phyloP scores from a whole-genome alignment of 805 yeast species.

The Kuraishia hungarica region DNA sequence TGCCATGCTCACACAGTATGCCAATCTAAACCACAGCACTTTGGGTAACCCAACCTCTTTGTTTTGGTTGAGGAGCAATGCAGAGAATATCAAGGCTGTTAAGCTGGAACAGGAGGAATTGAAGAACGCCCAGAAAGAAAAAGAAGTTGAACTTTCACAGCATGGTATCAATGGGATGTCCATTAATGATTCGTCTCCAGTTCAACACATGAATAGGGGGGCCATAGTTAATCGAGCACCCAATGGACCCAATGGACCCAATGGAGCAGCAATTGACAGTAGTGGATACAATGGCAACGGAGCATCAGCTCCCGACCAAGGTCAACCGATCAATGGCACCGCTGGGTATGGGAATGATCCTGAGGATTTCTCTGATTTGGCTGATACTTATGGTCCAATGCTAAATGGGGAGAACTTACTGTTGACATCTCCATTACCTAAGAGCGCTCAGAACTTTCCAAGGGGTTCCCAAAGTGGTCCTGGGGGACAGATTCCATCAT shows the following conservation, averaged over 20 bases:
- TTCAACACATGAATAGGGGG: not conserved
- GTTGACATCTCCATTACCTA: conserved; percentile 7
- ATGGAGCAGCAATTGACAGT: not conserved
- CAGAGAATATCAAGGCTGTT: conserved; percentile 18
- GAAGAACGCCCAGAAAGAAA: conserved; percentile 18
- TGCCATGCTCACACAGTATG: conserved; percentile 63
- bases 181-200: conserved; percentile 6
- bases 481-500: not conserved
- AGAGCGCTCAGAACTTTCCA: conserved; percentile 11
- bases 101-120: conserved; percentile 17
- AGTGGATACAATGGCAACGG: not conserved
- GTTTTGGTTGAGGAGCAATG: conserved; percentile 23
- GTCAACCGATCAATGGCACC: too few species aligned
- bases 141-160: conserved; percentile 13
- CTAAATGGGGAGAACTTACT: not conserved
- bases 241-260: too few species aligned
- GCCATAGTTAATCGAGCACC: too few species aligned
- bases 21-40: conserved; percentile 34
- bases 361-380: conserved; percentile 23
- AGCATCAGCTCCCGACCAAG: not conserved
- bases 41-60: conserved; percentile 20
- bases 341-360: conserved; percentile 13
- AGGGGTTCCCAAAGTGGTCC: not conserved
- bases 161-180: conserved; percentile 15
- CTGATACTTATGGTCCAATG: conserved; percentile 16